phyloP scores from a whole-genome alignment of 225 moss, liverwort and hornwort species.

The Pseudisothecium myosuroides region DNA sequence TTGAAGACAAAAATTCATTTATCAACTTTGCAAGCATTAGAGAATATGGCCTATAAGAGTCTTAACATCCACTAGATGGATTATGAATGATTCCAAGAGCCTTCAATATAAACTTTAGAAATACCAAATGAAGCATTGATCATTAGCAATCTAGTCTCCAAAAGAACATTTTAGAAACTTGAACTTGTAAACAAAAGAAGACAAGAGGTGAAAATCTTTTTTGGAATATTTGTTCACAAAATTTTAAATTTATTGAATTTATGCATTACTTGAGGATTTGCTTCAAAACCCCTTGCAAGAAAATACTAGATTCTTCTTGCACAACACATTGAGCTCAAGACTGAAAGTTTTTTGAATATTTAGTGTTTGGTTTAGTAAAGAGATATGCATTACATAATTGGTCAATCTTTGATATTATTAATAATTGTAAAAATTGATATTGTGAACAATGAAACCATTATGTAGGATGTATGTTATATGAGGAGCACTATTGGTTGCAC shows the following conservation, averaged over 20 bases:
- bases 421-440: neutral
- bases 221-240: neutral
- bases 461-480: too few relatives aligned
- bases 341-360: neutral
- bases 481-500: too few relatives aligned
- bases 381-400: neutral
- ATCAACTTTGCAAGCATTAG: neutral
- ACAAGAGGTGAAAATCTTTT: neutral
- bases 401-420: neutral
- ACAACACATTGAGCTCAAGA: too few relatives aligned
- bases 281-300: neutral
- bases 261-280: neutral
- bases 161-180: neutral
- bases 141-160: neutral
- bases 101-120: accelerated
- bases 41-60: neutral
- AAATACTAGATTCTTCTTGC: neutral
- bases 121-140: neutral
- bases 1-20: neutral
- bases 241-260: neutral
- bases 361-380: neutral
- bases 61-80: accelerated
- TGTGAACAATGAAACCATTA: neutral
- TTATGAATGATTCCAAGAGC: neutral
- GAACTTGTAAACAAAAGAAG: accelerated